These are phyloP conservation scores for Phytophthora capsici DNA, from an alignment of 352 stramenopile genomes.

Conservation along the genomic window DNA sequence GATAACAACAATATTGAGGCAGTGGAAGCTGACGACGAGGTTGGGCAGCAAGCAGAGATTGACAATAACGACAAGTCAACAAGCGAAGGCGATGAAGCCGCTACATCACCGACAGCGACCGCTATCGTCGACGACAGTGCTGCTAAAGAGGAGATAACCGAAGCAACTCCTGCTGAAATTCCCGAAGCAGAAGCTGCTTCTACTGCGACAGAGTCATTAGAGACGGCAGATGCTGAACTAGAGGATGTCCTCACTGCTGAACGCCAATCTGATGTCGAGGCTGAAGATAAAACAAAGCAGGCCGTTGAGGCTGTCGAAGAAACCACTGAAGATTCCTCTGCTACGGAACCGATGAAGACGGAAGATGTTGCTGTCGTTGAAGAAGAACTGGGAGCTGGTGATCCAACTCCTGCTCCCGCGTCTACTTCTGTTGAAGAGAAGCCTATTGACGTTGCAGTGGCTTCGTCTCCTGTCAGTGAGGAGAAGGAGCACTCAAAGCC, in stretches of 20 bases:
- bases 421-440: neutral
- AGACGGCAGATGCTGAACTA: too few relatives aligned
- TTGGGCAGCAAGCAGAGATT: neutral
- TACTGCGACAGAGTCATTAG: neutral
- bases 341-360: neutral
- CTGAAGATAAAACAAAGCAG: conserved; percentile 1
- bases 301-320: conserved; percentile 3
- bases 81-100: neutral
- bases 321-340: neutral
- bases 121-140: neutral
- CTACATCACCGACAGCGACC: too few relatives aligned
- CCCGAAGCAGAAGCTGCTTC: neutral
- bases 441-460: neutral
- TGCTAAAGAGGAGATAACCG: neutral
- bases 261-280: neutral
- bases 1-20: neutral
- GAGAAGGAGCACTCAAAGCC: neutral
- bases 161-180: neutral
- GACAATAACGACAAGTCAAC: neutral
- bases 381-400: neutral
- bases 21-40: neutral
- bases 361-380: neutral
- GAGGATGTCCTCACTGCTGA: too few relatives aligned
- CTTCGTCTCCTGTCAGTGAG: neutral
- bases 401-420: too few relatives aligned